phyloP scores from a whole-genome alignment of 1,139 yeast genomes.

The Zygosaccharomyces pseudobailii region DNA sequence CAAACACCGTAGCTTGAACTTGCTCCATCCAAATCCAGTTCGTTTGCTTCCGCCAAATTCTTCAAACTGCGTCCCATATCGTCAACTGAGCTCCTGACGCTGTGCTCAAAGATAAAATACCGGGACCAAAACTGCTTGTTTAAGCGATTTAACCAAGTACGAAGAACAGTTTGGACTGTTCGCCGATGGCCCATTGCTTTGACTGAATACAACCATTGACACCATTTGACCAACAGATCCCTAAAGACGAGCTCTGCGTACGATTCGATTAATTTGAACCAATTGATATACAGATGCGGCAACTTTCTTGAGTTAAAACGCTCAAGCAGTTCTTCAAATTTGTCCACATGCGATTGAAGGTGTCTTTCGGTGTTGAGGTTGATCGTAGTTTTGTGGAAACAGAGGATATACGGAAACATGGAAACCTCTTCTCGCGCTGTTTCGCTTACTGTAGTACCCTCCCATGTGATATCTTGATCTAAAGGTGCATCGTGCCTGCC shows the following conservation, averaged over 20 bases:
- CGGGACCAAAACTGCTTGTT: slow-evolving; percentile 10
- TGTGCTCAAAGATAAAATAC: slow-evolving; percentile 12
- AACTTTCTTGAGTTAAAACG: slow-evolving; percentile 7
- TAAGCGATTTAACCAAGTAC: slow-evolving; percentile 7
- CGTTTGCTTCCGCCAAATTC: background rate
- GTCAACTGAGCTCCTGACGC: slow-evolving; percentile 6
- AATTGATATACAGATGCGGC: slow-evolving; percentile 11
- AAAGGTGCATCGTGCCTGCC: background rate
- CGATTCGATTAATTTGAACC: slow-evolving; percentile 14
- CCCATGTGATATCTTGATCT: slow-evolving; percentile 6
- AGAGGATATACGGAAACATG: slow-evolving; percentile 7
- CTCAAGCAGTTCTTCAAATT: slow-evolving; percentile 8
- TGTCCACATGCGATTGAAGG: slow-evolving; percentile 7
- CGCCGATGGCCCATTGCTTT: slow-evolving; percentile 12
- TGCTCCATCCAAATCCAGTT: background rate
- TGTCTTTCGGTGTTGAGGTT: slow-evolving; percentile 4
- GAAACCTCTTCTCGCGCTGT: slow-evolving; percentile 6
- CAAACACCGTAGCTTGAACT: slow-evolving; percentile 19
- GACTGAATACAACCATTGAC: slow-evolving; percentile 15
- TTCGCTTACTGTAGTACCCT: slow-evolving; percentile 8
- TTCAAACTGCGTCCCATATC: slow-evolving; percentile 5
- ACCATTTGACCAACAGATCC: slow-evolving; percentile 14
- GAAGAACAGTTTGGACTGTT: slow-evolving; percentile 8
- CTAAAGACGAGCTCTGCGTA: slow-evolving; percentile 15
- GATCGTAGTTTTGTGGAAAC: slow-evolving; percentile 6